Evolutionary conservation across 306 rosid genomes (phyloP), one percentile per base, ranked within the genome.

Genomic region (Trifolium pratense): DNA sequence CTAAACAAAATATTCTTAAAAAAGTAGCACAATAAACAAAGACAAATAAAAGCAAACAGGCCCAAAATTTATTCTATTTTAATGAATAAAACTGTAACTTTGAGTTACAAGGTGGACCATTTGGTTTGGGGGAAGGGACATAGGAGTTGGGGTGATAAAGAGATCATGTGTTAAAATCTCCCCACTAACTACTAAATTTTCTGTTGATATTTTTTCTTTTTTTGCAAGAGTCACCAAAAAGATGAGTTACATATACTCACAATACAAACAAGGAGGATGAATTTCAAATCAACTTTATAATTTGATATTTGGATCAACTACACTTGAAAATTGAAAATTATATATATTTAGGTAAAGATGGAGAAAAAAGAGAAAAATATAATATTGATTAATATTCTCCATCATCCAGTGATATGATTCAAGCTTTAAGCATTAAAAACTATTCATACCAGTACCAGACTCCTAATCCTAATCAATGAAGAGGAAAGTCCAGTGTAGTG

Each of bases 151-250:
- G 26, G 57, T 51, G 25, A 51, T 17, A 51, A 51, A 23, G 26
- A 51, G 58, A 51, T 51, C 26, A 51, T 17, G 58, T 17, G 12
- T 18, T 51, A 5, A 52, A 52, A 23, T 52, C 13, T 52, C 13
- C 13, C 58, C 13, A 52, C 55, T n/a, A 48, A n/a, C 55, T 46
- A 46, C 18, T 48, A 52, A 7, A n/a, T 48, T 48, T 48, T 48
- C 3, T 5, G 53, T 48, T 48, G n/a, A 48, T 13, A 29, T 29
- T 29, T 15, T n/a, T 48, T 15, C n/a, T 43, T 12, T 36, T 36
- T 3, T 40, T 42, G 8, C 71, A 46, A 68, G 64, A 78, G 62
- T 73, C 74, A 56, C 67, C 25, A 78, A 20, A 69, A 37, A 37
- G 66, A 36, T 15, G n/a, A 55, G 20, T 4, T 36, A 68, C 59